Evolutionary conservation across 1,284 basidiomycete species (phyloP).

Genomic region (Porodaedalea pini): DNA sequence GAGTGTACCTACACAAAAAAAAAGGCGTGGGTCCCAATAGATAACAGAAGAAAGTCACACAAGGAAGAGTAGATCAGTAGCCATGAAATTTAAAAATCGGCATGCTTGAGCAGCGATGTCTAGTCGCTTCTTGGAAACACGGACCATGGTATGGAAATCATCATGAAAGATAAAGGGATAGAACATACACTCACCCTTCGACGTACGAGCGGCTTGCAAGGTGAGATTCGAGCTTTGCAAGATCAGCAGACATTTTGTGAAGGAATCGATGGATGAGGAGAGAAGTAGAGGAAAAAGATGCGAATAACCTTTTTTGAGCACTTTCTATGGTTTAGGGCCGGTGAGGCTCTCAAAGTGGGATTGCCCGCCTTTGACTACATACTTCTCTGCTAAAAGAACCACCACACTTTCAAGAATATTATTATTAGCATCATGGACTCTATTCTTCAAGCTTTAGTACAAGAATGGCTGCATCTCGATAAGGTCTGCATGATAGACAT

Average conservation of each 20-base stretch:
- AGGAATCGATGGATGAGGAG: constrained; percentile 23
- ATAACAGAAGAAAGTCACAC: constrained; percentile 22
- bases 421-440: constrained; percentile 12
- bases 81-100: constrained; percentile 76
- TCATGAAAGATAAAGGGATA: constrained; percentile 42
- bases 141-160: constrained; percentile 91
- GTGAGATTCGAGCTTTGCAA: constrained; percentile 80
- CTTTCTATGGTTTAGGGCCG: not conserved
- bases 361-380: no score
- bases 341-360: no score
- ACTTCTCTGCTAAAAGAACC: not conserved
- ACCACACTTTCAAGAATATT: not conserved
- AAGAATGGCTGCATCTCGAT: constrained; percentile 56
- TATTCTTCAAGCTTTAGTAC: constrained; percentile 43
- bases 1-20: constrained; percentile 67
- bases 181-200: constrained; percentile 72
- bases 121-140: constrained; percentile 99
- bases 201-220: constrained; percentile 85
- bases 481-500: constrained; percentile 34
- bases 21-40: constrained; percentile 21
- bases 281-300: constrained; percentile 23
- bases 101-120: constrained; percentile 87
- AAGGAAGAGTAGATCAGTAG: constrained; percentile 59
- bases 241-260: constrained; percentile 64
- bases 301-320: not conserved